These are phyloP conservation scores for Fereydounia khargensis DNA, from an alignment of 1,284 basidiomycete species.

Conservation along the genomic window DNA sequence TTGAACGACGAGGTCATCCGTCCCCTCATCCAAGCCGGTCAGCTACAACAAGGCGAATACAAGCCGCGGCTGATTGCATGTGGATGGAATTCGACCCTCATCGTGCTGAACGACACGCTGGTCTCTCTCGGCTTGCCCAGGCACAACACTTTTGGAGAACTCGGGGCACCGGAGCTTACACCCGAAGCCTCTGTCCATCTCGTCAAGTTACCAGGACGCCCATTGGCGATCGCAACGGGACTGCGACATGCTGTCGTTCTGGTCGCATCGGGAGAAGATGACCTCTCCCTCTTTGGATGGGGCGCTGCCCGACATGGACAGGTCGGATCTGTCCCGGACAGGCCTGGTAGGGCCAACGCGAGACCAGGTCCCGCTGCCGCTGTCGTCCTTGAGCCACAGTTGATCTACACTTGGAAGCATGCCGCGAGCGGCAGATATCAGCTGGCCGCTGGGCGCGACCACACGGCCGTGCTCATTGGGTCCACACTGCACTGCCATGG, in stretches of 20 bases:
- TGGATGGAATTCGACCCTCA: constrained; percentile 33
- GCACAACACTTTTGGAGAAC: constrained; percentile 25
- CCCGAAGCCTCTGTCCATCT: not conserved
- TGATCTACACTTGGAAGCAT: constrained; percentile 14
- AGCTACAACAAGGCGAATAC: not conserved
- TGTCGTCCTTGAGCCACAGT: constrained; percentile 13
- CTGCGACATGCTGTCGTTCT: constrained; percentile 12
- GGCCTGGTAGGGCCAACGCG: not conserved
- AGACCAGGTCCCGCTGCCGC: constrained; percentile 8
- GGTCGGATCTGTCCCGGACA: constrained; percentile 3
- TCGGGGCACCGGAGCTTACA: constrained; percentile 2
- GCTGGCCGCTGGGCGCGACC: constrained; percentile 18
- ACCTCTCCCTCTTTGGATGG: constrained; percentile 16
- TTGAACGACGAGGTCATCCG: not conserved
- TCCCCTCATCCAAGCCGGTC: not conserved
- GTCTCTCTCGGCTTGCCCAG: constrained; percentile 17
- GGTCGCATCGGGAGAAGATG: not conserved
- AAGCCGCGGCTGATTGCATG: constrained; percentile 10
- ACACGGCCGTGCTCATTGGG: constrained; percentile 10
- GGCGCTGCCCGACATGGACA: constrained; percentile 28
- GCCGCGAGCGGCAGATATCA: not conserved
- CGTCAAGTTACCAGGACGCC: not conserved
- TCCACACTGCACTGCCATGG: constrained; percentile 5
- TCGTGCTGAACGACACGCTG: constrained; percentile 17
- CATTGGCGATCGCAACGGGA: constrained; percentile 8